These are phyloP conservation scores for Strigomonas culicis DNA, from an alignment of 208 protist genomes.

Conservation along the genomic window DNA sequence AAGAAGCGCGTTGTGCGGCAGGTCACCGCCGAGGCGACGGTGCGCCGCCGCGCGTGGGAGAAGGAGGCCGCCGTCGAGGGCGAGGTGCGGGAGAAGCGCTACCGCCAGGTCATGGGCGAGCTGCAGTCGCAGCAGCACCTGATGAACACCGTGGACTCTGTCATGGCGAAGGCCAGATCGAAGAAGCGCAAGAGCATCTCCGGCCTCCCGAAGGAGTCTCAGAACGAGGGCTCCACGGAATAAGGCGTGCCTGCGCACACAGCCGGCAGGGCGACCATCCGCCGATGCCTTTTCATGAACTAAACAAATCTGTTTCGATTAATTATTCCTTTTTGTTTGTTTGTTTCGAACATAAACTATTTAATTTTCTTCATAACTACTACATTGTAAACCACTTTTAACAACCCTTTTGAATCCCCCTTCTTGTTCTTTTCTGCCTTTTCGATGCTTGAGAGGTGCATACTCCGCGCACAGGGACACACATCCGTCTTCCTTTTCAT, in stretches of 20 bases:
- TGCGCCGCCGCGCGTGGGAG: constrained; percentile 69
- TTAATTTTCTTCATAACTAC: not conserved
- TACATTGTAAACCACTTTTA: not conserved
- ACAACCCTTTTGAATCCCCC: not conserved
- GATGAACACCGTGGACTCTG: constrained; percentile 83
- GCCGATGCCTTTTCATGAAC: not conserved
- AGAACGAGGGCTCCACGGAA: constrained; percentile 14
- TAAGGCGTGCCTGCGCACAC: too few species aligned
- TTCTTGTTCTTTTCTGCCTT: not conserved
- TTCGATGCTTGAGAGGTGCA: not conserved
- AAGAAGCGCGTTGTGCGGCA: constrained; percentile 83
- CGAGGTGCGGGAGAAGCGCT: constrained; percentile 46
- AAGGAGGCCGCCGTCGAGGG: constrained; percentile 35
- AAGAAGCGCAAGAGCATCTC: constrained; percentile 64
- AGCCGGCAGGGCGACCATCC: too few species aligned
- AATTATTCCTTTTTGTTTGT: not conserved
- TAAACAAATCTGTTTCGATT: too few species aligned
- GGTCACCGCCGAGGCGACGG: constrained; percentile 71
- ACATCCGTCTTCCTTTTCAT: not conserved
- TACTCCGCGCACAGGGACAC: not conserved
- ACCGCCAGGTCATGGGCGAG: constrained; percentile 68
- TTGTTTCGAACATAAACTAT: not conserved
- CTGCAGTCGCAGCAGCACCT: constrained; percentile 84
- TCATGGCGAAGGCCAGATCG: constrained; percentile 57
- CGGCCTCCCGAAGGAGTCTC: constrained; percentile 26